Conservation (phyloP, 441 rosid species). For the Pelargonium cotyledonis region DNA sequence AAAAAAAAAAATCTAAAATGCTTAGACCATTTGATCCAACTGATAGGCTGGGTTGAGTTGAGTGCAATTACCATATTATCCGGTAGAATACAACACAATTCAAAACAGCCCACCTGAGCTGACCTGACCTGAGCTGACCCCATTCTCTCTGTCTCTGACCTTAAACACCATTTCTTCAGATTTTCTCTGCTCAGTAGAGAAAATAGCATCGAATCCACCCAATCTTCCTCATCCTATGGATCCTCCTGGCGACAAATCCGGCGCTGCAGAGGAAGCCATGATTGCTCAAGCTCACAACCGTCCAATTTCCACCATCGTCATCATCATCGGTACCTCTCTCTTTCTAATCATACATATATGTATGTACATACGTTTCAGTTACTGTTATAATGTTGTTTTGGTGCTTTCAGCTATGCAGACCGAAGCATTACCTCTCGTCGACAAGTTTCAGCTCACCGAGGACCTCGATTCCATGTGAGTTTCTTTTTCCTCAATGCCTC, state of each 20-base stretch:
- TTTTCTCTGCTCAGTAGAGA: neutral
- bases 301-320: conserved; percentile 57
- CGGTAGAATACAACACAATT: too few relatives aligned
- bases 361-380: neutral
- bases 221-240: conserved; percentile 5
- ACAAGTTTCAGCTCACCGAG: conserved; percentile 51
- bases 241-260: conserved; percentile 25
- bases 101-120: too few relatives aligned
- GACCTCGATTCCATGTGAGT: conserved; percentile 49
- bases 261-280: conserved; percentile 19
- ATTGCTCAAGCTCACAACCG: conserved; percentile 11
- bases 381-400: neutral
- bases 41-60: too few relatives aligned
- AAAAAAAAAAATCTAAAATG: too few relatives aligned
- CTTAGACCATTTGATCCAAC: too few relatives aligned
- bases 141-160: too few relatives aligned
- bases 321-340: conserved; percentile 51
- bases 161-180: neutral
- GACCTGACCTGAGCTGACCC: too few relatives aligned
- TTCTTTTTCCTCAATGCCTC: conserved; percentile 7
- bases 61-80: too few relatives aligned
- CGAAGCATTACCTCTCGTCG: conserved; percentile 74
- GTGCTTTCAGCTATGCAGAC: conserved; percentile 66
- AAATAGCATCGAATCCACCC: neutral
- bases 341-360: neutral